Conservation (phyloP, 2,329 filamentous ascomycete species). For the Claviceps cyperi region DNA sequence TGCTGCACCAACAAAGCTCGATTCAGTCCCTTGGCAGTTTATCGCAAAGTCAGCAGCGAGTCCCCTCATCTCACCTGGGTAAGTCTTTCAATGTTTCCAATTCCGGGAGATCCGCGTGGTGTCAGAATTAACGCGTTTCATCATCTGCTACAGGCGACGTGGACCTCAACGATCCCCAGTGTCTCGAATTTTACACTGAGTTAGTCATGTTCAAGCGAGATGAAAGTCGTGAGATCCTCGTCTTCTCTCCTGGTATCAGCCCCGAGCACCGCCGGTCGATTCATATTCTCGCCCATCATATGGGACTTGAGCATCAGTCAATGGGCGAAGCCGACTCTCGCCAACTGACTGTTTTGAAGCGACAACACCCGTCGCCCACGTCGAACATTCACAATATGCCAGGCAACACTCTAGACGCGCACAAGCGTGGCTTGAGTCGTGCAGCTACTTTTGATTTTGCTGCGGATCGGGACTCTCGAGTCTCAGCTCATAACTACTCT, state of each 20-base stretch:
- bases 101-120: neutral
- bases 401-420: slow-evolving; percentile 57
- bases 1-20: slow-evolving; percentile 73
- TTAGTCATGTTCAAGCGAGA: slow-evolving; percentile 81
- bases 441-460: slow-evolving; percentile 97
- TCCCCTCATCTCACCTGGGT: slow-evolving; percentile 30
- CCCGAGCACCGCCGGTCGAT: slow-evolving; percentile 80
- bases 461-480: slow-evolving; percentile 55
- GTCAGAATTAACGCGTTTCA: neutral
- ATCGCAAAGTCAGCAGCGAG: slow-evolving; percentile 45
- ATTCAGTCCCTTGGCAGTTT: slow-evolving; percentile 62
- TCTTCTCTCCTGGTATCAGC: slow-evolving; percentile 68
- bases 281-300: slow-evolving; percentile 88
- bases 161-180: slow-evolving; percentile 82
- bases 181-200: slow-evolving; percentile 79
- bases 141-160: slow-evolving; percentile 39
- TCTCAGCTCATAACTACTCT: slow-evolving; percentile 50
- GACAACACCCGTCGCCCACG: slow-evolving; percentile 37
- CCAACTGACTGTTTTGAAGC: slow-evolving; percentile 79
- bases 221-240: slow-evolving; percentile 58
- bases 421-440: slow-evolving; percentile 74
- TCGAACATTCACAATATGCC: slow-evolving; percentile 41
- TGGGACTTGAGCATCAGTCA: slow-evolving; percentile 82
- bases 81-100: slow-evolving; percentile 5
- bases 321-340: slow-evolving; percentile 77